These are phyloP conservation scores for Penicillium roqueforti DNA, from an alignment of 495 filamentous ascomycete genomes.

Conservation along the genomic window DNA sequence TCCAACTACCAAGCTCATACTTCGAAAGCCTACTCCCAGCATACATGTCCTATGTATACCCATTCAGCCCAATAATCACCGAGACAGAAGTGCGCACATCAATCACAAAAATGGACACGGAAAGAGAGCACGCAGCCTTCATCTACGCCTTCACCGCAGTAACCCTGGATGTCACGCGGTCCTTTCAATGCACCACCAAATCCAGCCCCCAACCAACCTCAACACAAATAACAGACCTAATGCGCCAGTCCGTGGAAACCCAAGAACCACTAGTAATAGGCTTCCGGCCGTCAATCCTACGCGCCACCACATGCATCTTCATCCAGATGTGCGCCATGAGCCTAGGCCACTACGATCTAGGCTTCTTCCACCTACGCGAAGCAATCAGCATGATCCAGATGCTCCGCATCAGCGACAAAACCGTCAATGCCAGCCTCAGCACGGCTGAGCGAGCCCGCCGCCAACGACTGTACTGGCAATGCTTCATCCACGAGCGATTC, in stretches of 20 bases:
- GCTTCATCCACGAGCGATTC: conserved; percentile 34
- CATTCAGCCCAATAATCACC: conserved; percentile 28
- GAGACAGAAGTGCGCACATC: conserved; percentile 18
- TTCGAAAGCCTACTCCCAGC: conserved; percentile 16
- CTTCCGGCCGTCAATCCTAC: conserved; percentile 17
- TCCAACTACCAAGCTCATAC: conserved; percentile 8
- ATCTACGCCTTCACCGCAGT: conserved; percentile 28
- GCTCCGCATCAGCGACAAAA: conserved; percentile 20
- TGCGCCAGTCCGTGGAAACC: conserved; percentile 24
- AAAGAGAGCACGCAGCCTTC: conserved; percentile 21
- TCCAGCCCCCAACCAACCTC: conserved; percentile 8
- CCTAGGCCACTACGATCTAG: conserved; percentile 24
- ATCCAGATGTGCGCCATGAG: conserved; percentile 28
- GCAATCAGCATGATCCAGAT: conserved; percentile 29
- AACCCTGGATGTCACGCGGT: conserved; percentile 24
- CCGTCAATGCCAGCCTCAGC: conserved; percentile 11
- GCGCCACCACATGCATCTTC: conserved; percentile 20
- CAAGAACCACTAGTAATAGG: conserved; percentile 19
- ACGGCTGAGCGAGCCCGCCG: conserved; percentile 21
- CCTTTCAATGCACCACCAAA: neutral
- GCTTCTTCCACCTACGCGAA: conserved; percentile 31
- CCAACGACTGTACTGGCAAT: conserved; percentile 31
- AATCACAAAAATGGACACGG: conserved; percentile 20
- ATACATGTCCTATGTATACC: conserved; percentile 28
- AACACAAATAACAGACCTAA: conserved; percentile 16